Evolutionary conservation across 257 asterid genomes (phyloP), one percentile per base, ranked within the genome.

Genomic region (Lycium ferocissimum): DNA sequence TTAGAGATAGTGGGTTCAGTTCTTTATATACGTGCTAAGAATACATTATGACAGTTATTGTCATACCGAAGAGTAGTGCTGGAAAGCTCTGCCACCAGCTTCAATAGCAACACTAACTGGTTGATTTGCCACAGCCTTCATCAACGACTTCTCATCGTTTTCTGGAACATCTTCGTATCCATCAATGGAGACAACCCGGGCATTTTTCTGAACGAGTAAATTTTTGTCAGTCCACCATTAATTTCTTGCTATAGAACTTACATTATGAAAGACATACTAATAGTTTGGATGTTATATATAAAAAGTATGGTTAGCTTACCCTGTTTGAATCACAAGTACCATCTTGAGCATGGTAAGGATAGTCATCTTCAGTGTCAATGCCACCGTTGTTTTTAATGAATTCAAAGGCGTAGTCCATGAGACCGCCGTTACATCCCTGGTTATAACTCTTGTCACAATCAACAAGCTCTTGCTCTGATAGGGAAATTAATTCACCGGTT

Each of bases 81-180:
- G 99, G 88, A 96, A 96, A 81, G 94, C 98, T 86, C 98, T 90
- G 90, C 98, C 98, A 10, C 99, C 98, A 1, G 95, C 99, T 87
- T 94, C 98, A 90, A 96, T 93, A 59, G 98, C 97, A 79, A 96
- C 98, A 58, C 96, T 93, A 81, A 96, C 93, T 0, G 98, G 97
- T 83, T 94, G 99, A 73, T 89, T 81, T 20, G 97, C 92, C 45
- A 94, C 90, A 0, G 98, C 99, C 87, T 96, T 96, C 95, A 82
- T 88, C 80, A 96, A 87, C 2, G 97, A 90, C 63, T 89, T 85
- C 83, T 96, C 99, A 71, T 94, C 94, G 8, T 92, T 90, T 71
- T 73, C 85, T 0, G 98, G 99, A 78, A 96, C 98, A 87, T 93
- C 99, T 87, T 96, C 98, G 40, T 84, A 93, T 22, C 91, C 89